phyloP scores from a whole-genome alignment of 352 stramenopile species.

The Halophytophthora batemanensis region DNA sequence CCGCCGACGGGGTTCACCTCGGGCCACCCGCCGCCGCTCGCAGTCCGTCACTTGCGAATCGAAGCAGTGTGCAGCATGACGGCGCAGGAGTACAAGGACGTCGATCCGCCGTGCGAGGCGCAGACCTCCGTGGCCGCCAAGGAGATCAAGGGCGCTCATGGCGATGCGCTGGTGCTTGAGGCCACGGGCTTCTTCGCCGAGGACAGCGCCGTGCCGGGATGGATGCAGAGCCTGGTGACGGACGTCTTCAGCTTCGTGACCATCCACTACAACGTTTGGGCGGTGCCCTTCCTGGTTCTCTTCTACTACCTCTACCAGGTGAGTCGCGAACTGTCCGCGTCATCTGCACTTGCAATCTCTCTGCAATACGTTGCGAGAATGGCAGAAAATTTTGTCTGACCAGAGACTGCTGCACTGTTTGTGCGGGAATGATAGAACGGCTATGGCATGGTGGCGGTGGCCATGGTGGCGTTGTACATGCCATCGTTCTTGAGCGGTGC shows the following conservation, averaged over 20 bases:
- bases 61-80: slow-evolving; percentile 16
- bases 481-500: slow-evolving; percentile 58
- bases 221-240: slow-evolving; percentile 35
- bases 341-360: no score
- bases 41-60: slow-evolving; percentile 4
- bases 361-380: no score
- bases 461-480: slow-evolving; percentile 55
- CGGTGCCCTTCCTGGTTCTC: slow-evolving; percentile 38
- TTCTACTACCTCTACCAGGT: slow-evolving; percentile 68
- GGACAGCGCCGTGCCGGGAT: slow-evolving; percentile 35
- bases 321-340: background rate
- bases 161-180: slow-evolving; percentile 48
- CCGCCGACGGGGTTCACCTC: background rate
- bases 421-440: no score
- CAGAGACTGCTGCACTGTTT: no score
- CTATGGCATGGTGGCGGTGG: slow-evolving; percentile 51
- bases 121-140: background rate
- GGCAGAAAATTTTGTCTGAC: no score
- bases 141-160: slow-evolving; percentile 8
- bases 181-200: slow-evolving; percentile 43
- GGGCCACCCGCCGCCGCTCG: background rate
- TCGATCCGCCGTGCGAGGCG: slow-evolving; percentile 9
- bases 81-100: slow-evolving; percentile 20
- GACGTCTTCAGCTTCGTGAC: slow-evolving; percentile 58
- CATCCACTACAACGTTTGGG: slow-evolving; percentile 80